Base-by-base conservation (phyloP, 208 protist genomes). In the Tritrichomonas foetus region DNA sequence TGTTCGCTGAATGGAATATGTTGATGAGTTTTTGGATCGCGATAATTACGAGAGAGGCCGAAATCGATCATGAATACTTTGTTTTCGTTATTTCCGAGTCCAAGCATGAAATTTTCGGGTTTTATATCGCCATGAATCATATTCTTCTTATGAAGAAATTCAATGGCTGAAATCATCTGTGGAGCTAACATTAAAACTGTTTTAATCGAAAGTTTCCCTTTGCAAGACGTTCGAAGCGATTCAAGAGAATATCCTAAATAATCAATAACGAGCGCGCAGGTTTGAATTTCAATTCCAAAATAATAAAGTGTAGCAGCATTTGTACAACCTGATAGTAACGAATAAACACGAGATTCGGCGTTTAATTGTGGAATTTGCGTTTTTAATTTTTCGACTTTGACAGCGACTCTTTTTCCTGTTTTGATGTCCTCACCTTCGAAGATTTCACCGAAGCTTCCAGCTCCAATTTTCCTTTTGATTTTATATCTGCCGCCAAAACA, bases 91-190 rank as follows among this genome's bases (percentile, higher is more conserved):
- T 50, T 82, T n/a, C 96, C 97, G n/a, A 96, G 94, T 25, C 99
- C 98, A 93, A 99, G 97, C 22, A 99, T 96, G 93, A 99, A 99
- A 96, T 99, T 99, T 95, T 99, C 98, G 25, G 99, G 99, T 80
- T 97, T 97, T 53, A 97, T 96, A 95, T 99, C 98, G 50, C 98
- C 96, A 64, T 64, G 20, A 64, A 64, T 25, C 8, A 64, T 8
- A 64, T 64, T 64, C 20, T 64, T 8, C 55, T 64, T 64, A 64
- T 64, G 55, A 64, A 64, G 55, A 64, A 64, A 64, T 64, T 64
- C 55, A 64, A 64, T 25, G 8, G 55, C 55, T 64, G 55, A 64
- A 64, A 64, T 64, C 20, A 64, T 64, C 20, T 64, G 55, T 64
- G 55, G 5, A 11, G 50, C 84, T 44, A 64, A 93, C 25, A 93